Evolutionary conservation across 768 basidiomycete genomes (phyloP), one percentile per base, ranked within the genome.

Genomic region (Butyriboletus loyo): DNA sequence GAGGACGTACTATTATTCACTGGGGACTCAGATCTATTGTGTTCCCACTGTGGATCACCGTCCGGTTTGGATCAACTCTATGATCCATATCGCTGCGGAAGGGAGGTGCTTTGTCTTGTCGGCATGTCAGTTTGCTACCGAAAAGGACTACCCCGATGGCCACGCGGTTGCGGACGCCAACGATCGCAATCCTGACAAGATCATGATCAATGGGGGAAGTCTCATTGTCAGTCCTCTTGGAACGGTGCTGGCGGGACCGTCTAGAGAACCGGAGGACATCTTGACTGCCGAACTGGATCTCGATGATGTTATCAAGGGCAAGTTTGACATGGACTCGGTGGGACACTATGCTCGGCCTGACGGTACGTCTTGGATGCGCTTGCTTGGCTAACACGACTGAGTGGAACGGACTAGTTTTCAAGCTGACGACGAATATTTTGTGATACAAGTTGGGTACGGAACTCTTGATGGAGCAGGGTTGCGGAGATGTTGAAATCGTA

Each of bases 61-160:
- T 3, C 75, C 76, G 2, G 70, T 62, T 9, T 87, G 85, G 86
- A 73, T 74, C 56, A 67, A 70, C 51, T 77, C 80, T 1, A 84
- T 86, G 82, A 60, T 68, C 24, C 84, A 84, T 58, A 82, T 87
- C 44, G 84, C 85, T 1, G 67, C 82, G 32, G 85, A 87, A 62
- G 86, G 86, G 10, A 77, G 86, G 24, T 85, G 83, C 67, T 85
- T 85, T 65, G 86, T 87, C 45, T 71, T 87, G 24, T 76, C 80
- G 14, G 83, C 82, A 4, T 84, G 80, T 48, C 82, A 85, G 59
- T 85, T 75, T 60, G 75, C 81, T 0, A 73, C 77, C 52, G 79
- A 78, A 56, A 73, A 74, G 63, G 77, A 84, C 60, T 84, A 77
- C 50, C 81, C 83, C 0, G 62, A 65, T 2, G 72, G 70, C 35